phyloP scores from a whole-genome alignment of 257 asterid species.

The Knoxia roxburghii region DNA sequence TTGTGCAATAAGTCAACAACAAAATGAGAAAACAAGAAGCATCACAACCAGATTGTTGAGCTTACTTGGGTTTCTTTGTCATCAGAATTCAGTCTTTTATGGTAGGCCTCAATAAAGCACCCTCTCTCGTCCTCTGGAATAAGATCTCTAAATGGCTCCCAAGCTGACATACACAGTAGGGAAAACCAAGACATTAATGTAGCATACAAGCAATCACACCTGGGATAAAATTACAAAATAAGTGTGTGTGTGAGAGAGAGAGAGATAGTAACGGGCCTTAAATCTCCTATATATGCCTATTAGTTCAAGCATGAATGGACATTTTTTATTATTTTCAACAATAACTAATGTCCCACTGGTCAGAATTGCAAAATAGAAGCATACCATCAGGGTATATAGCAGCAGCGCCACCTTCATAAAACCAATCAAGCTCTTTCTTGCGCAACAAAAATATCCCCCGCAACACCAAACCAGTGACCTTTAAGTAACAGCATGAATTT shows the following conservation, averaged over 20 bases:
- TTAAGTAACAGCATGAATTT: constrained; percentile 11
- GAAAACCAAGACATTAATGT: constrained; percentile 12
- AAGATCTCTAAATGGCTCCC: constrained; percentile 94
- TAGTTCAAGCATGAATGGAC: neutral
- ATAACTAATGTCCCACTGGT: neutral
- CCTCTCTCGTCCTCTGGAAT: constrained; percentile 90
- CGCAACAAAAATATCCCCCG: constrained; percentile 91
- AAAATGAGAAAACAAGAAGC: too few relatives aligned
- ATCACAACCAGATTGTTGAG: constrained; percentile 13
- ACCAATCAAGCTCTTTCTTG: constrained; percentile 96
- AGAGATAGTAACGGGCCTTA: neutral
- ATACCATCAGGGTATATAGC: constrained; percentile 95
- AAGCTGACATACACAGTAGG: constrained; percentile 43
- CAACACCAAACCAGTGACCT: constrained; percentile 91
- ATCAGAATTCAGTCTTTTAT: constrained; percentile 77
- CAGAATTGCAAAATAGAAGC: constrained; percentile 1
- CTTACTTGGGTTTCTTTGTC: constrained; percentile 85
- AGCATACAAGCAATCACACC: neutral
- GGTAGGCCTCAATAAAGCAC: constrained; percentile 73
- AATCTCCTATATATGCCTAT: neutral
- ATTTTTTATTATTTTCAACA: neutral
- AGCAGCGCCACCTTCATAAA: constrained; percentile 99
- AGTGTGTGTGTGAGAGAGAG: too few relatives aligned
- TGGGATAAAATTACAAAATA: neutral
- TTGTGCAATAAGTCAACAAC: neutral